phyloP scores from a whole-genome alignment of 306 rosid species.

The Vicia sativa region DNA sequence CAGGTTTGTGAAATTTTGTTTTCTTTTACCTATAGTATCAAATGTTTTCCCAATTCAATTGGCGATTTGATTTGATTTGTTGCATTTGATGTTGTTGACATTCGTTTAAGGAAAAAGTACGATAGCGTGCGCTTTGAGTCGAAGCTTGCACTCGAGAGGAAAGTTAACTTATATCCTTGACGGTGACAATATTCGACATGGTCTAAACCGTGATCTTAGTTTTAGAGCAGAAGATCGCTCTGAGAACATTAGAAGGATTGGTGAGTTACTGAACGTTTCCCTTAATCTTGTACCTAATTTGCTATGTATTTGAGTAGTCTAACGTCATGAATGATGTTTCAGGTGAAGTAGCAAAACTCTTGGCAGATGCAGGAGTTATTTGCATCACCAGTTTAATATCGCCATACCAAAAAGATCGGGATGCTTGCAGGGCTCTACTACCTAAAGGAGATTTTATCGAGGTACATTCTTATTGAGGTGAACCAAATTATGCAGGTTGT shows the following conservation, averaged over 20 bases:
- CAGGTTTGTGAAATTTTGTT: constrained; percentile 67
- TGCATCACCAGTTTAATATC: constrained; percentile 88
- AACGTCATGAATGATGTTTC: constrained; percentile 36
- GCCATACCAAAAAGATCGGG: constrained; percentile 83
- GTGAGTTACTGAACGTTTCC: constrained; percentile 49
- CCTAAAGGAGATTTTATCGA: constrained; percentile 80
- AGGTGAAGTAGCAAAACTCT: constrained; percentile 93
- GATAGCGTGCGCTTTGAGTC: constrained; percentile 85
- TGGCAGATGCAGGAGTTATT: constrained; percentile 94
- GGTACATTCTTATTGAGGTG: constrained; percentile 48
- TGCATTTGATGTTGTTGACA: constrained; percentile 8
- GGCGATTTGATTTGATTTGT: constrained; percentile 19
- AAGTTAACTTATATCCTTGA: constrained; percentile 83
- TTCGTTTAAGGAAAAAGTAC: constrained; percentile 83
- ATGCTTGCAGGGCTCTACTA: constrained; percentile 80
- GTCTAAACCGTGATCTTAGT: constrained; percentile 85
- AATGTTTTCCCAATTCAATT: neutral
- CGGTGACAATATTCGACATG: constrained; percentile 94
- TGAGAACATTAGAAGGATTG: constrained; percentile 89
- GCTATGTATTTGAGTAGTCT: constrained; percentile 10
- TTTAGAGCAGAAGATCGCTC: constrained; percentile 85
- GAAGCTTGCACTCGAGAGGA: constrained; percentile 69
- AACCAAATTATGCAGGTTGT: constrained; percentile 18
- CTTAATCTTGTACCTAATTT: constrained; percentile 5
- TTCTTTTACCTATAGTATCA: constrained; percentile 10